These are phyloP conservation scores for Nothophaeocryptopus gaeumannii DNA, from an alignment of 2,329 filamentous ascomycete species.

Conservation along the genomic window DNA sequence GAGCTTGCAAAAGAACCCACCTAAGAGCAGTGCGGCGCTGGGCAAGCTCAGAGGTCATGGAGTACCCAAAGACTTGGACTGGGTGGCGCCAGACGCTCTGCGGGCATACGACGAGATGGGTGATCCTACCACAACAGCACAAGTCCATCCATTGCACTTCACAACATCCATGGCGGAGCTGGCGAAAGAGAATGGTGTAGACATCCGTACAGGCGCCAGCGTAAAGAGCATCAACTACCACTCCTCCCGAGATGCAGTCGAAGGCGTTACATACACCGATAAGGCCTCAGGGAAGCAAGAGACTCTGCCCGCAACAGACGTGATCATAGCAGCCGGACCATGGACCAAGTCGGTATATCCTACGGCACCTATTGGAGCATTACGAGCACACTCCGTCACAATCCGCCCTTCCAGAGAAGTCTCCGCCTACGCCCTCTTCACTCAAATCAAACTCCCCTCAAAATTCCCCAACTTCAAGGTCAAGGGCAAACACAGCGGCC, in stretches of 20 bases:
- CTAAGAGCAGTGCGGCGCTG: constrained; percentile 47
- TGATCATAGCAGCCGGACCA: constrained; percentile 61
- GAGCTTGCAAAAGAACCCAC: constrained; percentile 52
- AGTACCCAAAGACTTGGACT: constrained; percentile 77
- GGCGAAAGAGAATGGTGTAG: constrained; percentile 58
- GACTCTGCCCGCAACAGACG: constrained; percentile 55
- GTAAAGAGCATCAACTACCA: constrained; percentile 65
- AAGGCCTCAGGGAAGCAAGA: constrained; percentile 48
- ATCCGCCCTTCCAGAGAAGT: constrained; percentile 59
- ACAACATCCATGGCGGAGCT: constrained; percentile 78
- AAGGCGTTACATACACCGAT: constrained; percentile 60
- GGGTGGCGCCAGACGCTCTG: constrained; percentile 69
- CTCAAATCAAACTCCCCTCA: constrained; percentile 71
- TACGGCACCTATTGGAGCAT: constrained; percentile 55
- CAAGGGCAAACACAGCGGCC: constrained; percentile 46
- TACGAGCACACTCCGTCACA: constrained; percentile 63
- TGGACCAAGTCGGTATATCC: constrained; percentile 58
- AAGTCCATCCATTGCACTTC: constrained; percentile 90
- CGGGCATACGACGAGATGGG: constrained; percentile 80
- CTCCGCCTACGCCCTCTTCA: constrained; percentile 77
- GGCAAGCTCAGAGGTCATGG: constrained; percentile 55
- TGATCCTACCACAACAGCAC: constrained; percentile 74
- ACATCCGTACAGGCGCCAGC: constrained; percentile 61
- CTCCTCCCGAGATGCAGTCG: constrained; percentile 47
- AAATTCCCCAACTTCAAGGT: constrained; percentile 52